Conservation (phyloP, 192 early-diverging fungal genomes). For the Piromyces finnis region DNA sequence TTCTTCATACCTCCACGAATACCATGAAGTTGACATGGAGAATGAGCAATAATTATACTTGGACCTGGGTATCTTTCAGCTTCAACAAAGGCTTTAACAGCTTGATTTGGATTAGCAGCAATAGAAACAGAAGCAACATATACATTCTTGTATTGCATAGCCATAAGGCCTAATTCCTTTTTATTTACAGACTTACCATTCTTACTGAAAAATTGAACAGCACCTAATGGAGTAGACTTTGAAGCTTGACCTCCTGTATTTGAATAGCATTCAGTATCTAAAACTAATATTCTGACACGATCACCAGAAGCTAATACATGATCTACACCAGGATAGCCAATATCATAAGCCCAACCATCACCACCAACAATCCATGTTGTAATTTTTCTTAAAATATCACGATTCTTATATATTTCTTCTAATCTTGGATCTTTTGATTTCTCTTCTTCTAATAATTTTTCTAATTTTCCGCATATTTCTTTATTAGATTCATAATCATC, state of each 20-base stretch:
- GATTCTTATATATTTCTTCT: conserved; percentile 13
- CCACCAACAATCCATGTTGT: conserved; percentile 83
- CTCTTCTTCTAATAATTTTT: conserved; percentile 19
- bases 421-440: conserved; percentile 2
- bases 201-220: not conserved
- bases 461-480: conserved; percentile 21
- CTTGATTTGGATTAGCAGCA: conserved; percentile 74
- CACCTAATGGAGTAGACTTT: not conserved
- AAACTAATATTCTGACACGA: conserved; percentile 76
- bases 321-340: conserved; percentile 77
- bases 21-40: conserved; percentile 25
- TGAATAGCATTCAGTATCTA: conserved; percentile 73
- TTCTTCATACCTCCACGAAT: conserved; percentile 35
- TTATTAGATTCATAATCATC: conserved; percentile 32
- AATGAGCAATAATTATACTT: conserved; percentile 72
- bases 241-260: not conserved
- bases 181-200: conserved; percentile 42
- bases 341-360: conserved; percentile 70
- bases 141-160: conserved; percentile 78
- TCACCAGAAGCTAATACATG: conserved; percentile 67
- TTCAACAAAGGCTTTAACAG: conserved; percentile 69
- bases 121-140: conserved; percentile 86
- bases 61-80: conserved; percentile 80
- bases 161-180: conserved; percentile 90
- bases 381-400: conserved; percentile 27